A percentile compares a stretch with the other conserved stretches of the same genome.
Conservation (phyloP, 2,329 filamentous ascomycete species). For the Alternaria dauci region DNA sequence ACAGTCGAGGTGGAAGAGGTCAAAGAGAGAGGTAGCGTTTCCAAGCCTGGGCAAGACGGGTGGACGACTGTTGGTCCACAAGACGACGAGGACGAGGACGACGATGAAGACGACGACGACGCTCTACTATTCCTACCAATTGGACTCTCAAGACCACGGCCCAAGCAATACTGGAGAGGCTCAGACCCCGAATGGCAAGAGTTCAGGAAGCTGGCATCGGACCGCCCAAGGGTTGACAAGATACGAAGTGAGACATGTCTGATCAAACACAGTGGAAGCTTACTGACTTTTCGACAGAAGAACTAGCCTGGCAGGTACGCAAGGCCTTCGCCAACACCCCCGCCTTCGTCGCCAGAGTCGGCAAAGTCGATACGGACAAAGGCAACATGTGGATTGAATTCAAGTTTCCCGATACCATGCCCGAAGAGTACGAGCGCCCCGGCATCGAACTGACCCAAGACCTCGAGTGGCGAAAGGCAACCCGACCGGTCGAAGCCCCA, state of each 20-base stretch:
- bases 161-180: conserved; percentile 56
- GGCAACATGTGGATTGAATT: conserved; percentile 60
- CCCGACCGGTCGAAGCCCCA: conserved; percentile 35
- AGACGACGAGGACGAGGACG: conserved; percentile 43
- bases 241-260: conserved; percentile 45
- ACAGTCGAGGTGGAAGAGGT: conserved; percentile 35
- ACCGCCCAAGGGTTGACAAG: conserved; percentile 51
- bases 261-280: background rate
- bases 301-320: conserved; percentile 50
- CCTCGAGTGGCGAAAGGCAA: conserved; percentile 46
- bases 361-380: conserved; percentile 51
- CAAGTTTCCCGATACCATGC: conserved; percentile 58
- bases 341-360: conserved; percentile 41
- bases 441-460: conserved; percentile 54
- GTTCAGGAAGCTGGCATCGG: conserved; percentile 57
- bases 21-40: conserved; percentile 16
- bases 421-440: conserved; percentile 58
- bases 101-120: conserved; percentile 39
- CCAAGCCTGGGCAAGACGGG: conserved; percentile 15
- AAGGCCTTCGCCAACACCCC: conserved; percentile 41
- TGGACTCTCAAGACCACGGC: conserved; percentile 53
- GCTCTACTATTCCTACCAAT: conserved; percentile 58
- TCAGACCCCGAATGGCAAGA: conserved; percentile 64
- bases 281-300: conserved; percentile 32
- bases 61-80: conserved; percentile 27